These are phyloP conservation scores for Blastobotrys chiropterorum DNA, from an alignment of 805 yeast genomes.

Conservation along the genomic window DNA sequence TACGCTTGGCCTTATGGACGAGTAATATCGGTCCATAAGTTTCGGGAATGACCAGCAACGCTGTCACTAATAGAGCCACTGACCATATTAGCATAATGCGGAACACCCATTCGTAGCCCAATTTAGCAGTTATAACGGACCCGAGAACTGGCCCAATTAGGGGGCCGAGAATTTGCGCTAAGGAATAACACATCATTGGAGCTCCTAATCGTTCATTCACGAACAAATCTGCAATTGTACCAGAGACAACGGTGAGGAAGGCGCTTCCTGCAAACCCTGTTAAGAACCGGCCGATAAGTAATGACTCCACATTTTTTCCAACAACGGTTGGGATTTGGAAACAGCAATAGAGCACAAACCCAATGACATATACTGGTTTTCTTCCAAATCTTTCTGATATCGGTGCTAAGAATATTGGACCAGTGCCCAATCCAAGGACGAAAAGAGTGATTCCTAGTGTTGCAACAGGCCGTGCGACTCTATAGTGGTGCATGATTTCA, in stretches of 20 bases:
- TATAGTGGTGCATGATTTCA: conserved; percentile 33
- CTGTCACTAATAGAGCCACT: conserved; percentile 45
- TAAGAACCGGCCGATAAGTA: conserved; percentile 62
- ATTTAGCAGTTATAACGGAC: conserved; percentile 53
- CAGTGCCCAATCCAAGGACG: conserved; percentile 57
- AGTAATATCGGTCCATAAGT: conserved; percentile 78
- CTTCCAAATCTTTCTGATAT: conserved; percentile 67
- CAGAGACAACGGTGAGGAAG: conserved; percentile 70
- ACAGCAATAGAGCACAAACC: conserved; percentile 38
- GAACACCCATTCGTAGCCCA: conserved; percentile 68
- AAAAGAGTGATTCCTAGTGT: conserved; percentile 46
- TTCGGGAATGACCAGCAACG: conserved; percentile 52
- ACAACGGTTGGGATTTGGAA: conserved; percentile 50
- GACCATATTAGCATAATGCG: conserved; percentile 55
- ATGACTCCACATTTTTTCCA: conserved; percentile 30
- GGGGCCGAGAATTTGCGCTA: conserved; percentile 79
- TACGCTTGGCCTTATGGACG: conserved; percentile 53
- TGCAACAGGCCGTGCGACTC: conserved; percentile 39
- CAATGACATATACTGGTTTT: conserved; percentile 52
- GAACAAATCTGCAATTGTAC: conserved; percentile 77
- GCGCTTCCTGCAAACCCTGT: conserved; percentile 75
- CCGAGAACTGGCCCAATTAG: conserved; percentile 58
- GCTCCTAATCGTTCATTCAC: conserved; percentile 55
- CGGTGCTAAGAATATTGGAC: conserved; percentile 63
- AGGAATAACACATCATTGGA: conserved; percentile 73